A percentile compares a stretch with the other conserved stretches of the same genome.
These are phyloP conservation scores for Oenanthe sinensis DNA, from an alignment of 129 eudicot genomes.

Conservation along the genomic window DNA sequence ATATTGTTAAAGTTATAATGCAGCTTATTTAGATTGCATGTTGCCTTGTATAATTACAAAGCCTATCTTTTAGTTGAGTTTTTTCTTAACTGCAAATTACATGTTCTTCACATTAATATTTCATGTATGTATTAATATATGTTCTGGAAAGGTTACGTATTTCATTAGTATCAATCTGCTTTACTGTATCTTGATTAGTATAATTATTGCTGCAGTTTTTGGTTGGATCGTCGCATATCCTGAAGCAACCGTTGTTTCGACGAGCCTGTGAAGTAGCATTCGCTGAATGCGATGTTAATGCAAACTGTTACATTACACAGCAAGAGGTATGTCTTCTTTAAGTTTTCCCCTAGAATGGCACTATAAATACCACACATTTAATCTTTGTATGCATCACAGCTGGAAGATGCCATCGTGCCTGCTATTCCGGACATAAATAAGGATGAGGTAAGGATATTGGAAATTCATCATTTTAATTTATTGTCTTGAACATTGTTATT, in stretches of 20 bases:
- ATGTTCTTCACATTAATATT: not conserved
- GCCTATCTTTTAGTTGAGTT: not conserved
- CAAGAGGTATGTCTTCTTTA: constrained; percentile 36
- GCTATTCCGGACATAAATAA: constrained; percentile 35
- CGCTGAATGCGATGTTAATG: constrained; percentile 30
- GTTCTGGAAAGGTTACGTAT: not conserved
- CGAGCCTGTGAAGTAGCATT: constrained; percentile 76
- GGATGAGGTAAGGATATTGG: constrained; percentile 49
- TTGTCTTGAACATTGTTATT: not conserved
- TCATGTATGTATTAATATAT: not conserved
- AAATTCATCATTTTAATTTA: not conserved
- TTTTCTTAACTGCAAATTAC: not conserved
- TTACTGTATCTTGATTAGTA: constrained; percentile 4
- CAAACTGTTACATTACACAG: constrained; percentile 39
- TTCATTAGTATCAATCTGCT: not conserved
- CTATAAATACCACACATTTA: not conserved
- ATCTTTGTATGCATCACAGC: constrained; percentile 33
- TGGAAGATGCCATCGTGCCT: constrained; percentile 42
- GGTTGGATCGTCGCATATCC: constrained; percentile 68
- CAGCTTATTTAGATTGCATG: not conserved
- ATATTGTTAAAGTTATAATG: not conserved
- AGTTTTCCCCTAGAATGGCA: not conserved
- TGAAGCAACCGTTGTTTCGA: constrained; percentile 64
- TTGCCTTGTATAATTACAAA: not conserved
- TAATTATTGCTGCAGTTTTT: constrained; percentile 53